A percentile compares a stretch with the other conserved stretches of the same genome.
phyloP scores from a whole-genome alignment of 2,329 filamentous ascomycete genomes.

The Cladorrhinum sp. region DNA sequence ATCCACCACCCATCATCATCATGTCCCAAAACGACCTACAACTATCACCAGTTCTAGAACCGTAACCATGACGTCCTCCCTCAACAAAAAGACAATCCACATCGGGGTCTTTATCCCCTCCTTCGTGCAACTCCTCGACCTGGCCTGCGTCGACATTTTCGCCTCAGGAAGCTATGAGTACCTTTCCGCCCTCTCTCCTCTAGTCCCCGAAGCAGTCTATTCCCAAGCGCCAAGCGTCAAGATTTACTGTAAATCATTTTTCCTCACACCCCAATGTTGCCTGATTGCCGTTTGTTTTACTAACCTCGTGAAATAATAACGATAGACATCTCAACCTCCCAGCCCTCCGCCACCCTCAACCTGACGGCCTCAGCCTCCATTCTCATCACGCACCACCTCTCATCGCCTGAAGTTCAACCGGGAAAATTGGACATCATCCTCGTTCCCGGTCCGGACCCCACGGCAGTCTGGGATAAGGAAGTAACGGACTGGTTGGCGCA shows the following conservation, averaged over 20 bases:
- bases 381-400: slow-evolving; percentile 42
- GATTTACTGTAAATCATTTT: slow-evolving; percentile 36
- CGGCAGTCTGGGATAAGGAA: slow-evolving; percentile 30
- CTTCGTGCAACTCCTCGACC: slow-evolving; percentile 48
- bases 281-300: neutral
- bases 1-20: no score
- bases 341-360: slow-evolving; percentile 35
- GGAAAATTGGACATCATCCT: slow-evolving; percentile 50
- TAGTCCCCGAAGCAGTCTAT: slow-evolving; percentile 37
- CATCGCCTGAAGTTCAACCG: slow-evolving; percentile 45
- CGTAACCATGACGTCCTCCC: neutral
- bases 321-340: slow-evolving; percentile 42
- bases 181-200: slow-evolving; percentile 31
- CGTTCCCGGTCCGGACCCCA: slow-evolving; percentile 49
- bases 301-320: neutral
- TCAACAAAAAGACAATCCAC: slow-evolving; percentile 33
- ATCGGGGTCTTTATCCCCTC: slow-evolving; percentile 51
- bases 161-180: slow-evolving; percentile 46
- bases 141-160: slow-evolving; percentile 50
- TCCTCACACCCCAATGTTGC: neutral
- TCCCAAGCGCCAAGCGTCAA: slow-evolving; percentile 42
- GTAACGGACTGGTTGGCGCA: slow-evolving; percentile 42
- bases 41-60: no score
- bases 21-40: no score
- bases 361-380: slow-evolving; percentile 42